phyloP scores from a whole-genome alignment of 306 rosid genomes.

The Purshia tridentata region DNA sequence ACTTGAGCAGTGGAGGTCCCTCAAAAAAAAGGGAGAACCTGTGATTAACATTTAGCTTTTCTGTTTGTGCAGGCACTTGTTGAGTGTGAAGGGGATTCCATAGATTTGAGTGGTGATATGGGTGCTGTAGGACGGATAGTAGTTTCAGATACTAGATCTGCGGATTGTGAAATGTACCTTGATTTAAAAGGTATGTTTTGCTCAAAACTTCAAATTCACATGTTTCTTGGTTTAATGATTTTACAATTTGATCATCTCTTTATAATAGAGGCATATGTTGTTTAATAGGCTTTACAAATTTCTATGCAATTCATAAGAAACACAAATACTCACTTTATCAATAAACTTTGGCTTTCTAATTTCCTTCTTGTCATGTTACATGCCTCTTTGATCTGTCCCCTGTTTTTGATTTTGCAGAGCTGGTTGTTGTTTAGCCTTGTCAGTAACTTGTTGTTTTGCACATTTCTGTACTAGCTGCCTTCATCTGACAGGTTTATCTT shows the following conservation, averaged over 20 bases:
- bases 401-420: not conserved
- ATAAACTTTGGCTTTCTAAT: not conserved
- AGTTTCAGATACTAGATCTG: constrained; percentile 60
- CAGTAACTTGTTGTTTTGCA: constrained; percentile 9
- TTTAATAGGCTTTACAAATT: not conserved
- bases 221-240: constrained; percentile 19
- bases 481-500: constrained; percentile 37
- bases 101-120: constrained; percentile 88
- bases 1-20: not conserved
- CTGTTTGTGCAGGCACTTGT: constrained; percentile 65
- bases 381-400: constrained; percentile 7
- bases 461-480: constrained; percentile 8
- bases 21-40: constrained; percentile 9
- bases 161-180: constrained; percentile 63
- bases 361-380: constrained; percentile 10
- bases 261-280: not conserved
- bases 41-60: constrained; percentile 23
- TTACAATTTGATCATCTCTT: not conserved
- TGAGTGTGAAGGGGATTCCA: constrained; percentile 94
- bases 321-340: not conserved
- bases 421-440: constrained; percentile 12
- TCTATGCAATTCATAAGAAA: not conserved
- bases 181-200: constrained; percentile 74
- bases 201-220: not conserved
- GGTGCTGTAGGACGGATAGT: constrained; percentile 87